These are phyloP conservation scores for Aristolochia fimbriata DNA, from an alignment of 164 flowering plant species.

Conservation along the genomic window DNA sequence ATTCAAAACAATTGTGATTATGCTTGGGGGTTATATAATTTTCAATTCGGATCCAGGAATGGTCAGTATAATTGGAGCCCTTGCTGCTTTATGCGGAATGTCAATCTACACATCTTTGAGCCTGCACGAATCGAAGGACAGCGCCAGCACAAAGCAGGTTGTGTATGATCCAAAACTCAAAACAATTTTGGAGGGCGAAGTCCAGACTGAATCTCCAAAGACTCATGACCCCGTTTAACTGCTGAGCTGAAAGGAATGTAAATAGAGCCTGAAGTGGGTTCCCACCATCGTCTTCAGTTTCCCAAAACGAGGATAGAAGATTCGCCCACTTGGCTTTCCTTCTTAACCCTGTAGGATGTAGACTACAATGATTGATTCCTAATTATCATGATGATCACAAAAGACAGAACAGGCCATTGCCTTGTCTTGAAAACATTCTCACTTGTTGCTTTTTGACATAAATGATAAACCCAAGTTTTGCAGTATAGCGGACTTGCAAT, in stretches of 20 bases:
- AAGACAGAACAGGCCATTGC: too few species aligned
- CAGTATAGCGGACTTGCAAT: too few species aligned
- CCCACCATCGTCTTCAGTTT: too few species aligned
- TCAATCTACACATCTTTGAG: slow-evolving; percentile 52
- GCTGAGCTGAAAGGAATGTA: neutral
- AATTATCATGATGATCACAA: too few species aligned
- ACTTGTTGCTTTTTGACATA: too few species aligned
- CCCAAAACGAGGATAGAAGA: too few species aligned
- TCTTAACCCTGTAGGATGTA: too few species aligned
- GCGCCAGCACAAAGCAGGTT: slow-evolving; percentile 19
- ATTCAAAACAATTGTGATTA: slow-evolving; percentile 72
- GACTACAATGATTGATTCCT: too few species aligned
- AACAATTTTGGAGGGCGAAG: slow-evolving; percentile 8
- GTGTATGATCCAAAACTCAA: slow-evolving; percentile 22
- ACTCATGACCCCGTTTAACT: slow-evolving; percentile 11
- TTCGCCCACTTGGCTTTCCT: too few species aligned
- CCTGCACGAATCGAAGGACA: slow-evolving; percentile 27
- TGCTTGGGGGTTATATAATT: slow-evolving; percentile 58
- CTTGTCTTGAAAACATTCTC: too few species aligned
- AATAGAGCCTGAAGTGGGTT: too few species aligned
- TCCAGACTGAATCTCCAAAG: slow-evolving; percentile 11
- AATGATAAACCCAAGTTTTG: too few species aligned
- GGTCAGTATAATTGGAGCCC: slow-evolving; percentile 63
- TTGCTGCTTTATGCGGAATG: slow-evolving; percentile 65
- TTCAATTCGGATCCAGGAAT: slow-evolving; percentile 68